Conservation (phyloP, 768 basidiomycete genomes). For the Auriscalpium vulgare region DNA sequence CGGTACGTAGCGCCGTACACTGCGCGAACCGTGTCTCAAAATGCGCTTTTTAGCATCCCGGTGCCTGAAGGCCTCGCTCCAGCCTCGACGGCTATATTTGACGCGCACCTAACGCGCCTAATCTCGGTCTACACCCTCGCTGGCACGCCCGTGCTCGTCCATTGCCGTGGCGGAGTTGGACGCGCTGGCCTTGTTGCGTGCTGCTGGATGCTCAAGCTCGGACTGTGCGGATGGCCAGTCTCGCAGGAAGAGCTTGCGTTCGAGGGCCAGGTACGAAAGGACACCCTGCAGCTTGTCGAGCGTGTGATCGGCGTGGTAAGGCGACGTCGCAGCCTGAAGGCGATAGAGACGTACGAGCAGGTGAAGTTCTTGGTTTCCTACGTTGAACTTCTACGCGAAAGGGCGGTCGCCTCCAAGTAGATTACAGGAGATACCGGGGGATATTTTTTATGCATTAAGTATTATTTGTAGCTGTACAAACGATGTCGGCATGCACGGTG, state of each 20-base stretch:
- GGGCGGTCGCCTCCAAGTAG: neutral
- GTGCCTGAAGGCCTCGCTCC: constrained; percentile 89
- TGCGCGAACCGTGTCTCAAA: neutral
- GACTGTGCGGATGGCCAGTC: constrained; percentile 69
- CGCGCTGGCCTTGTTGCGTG: constrained; percentile 88
- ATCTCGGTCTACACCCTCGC: constrained; percentile 66
- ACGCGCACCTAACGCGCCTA: constrained; percentile 56
- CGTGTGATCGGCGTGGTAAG: constrained; percentile 67
- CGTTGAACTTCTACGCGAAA: constrained; percentile 47
- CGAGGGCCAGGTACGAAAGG: constrained; percentile 25
- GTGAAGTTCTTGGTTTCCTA: constrained; percentile 77
- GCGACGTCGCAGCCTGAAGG: constrained; percentile 74
- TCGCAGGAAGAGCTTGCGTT: neutral
- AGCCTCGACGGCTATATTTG: constrained; percentile 44
- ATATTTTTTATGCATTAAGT: neutral
- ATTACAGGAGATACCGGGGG: neutral
- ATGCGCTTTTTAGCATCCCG: constrained; percentile 52
- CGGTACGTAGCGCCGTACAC: constrained; percentile 37
- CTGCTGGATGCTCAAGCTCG: constrained; percentile 89
- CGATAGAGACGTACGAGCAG: constrained; percentile 92
- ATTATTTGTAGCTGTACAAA: neutral
- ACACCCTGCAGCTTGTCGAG: constrained; percentile 62
- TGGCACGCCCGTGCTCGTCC: constrained; percentile 69
- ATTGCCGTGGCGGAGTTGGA: constrained; percentile 92
- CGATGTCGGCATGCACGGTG: neutral